A percentile compares a stretch with the other conserved stretches of the same genome.
These are phyloP conservation scores for Penicillium angulare DNA, from an alignment of 495 filamentous ascomycete species.

Conservation along the genomic window DNA sequence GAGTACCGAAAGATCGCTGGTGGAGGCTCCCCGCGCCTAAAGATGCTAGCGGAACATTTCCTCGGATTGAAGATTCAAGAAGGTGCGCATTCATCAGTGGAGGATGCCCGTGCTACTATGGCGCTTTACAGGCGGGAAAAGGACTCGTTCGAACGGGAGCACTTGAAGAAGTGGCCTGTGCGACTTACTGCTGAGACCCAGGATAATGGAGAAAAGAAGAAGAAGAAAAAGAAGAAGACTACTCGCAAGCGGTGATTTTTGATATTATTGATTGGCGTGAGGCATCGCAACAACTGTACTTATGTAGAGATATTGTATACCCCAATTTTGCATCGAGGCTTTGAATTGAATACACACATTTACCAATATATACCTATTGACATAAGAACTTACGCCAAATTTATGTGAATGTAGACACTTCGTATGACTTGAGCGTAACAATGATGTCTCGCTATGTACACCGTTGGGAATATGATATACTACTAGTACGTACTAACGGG, in stretches of 20 bases:
- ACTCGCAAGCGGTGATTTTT: constrained; percentile 43
- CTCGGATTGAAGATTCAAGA: constrained; percentile 81
- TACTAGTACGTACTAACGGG: no score
- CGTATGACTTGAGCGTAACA: no score
- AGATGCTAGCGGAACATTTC: constrained; percentile 71
- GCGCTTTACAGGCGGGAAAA: constrained; percentile 78
- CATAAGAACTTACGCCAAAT: no score
- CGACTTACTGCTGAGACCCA: constrained; percentile 39
- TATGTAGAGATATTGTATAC: constrained; percentile 26
- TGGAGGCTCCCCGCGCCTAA: constrained; percentile 76
- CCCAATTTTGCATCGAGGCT: constrained; percentile 22
- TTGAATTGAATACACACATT: constrained; percentile 6
- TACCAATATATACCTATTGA: no score
- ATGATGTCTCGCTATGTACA: no score
- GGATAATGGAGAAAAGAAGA: constrained; percentile 44
- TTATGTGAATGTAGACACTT: no score
- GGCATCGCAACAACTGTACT: constrained; percentile 9
- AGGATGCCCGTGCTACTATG: constrained; percentile 91
- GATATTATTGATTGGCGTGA: not conserved
- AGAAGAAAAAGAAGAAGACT: constrained; percentile 54
- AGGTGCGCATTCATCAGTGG: constrained; percentile 71
- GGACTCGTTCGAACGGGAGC: constrained; percentile 76
- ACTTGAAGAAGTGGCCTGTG: constrained; percentile 61
- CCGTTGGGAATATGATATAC: no score
- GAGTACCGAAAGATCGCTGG: constrained; percentile 70